Evolutionary conservation across 2,329 filamentous ascomycete genomes (phyloP), one percentile per base, ranked within the genome.

Genomic region (Alternaria burnsii): DNA sequence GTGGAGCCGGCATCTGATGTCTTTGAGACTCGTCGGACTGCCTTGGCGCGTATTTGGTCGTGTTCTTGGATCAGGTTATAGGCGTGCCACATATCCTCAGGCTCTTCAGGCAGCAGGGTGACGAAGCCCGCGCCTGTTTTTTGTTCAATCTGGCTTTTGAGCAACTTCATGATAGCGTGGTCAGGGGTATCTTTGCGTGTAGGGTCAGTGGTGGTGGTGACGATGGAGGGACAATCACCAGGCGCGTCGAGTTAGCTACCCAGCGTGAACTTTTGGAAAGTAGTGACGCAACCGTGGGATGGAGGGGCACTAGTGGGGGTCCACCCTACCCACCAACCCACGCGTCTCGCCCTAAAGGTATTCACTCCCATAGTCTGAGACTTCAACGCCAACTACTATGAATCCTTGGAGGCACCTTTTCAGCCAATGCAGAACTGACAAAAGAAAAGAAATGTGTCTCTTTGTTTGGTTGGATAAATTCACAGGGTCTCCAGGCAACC

Each of bases 41-140:
- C 89, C 57, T 85, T 86, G 59, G 89, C 89, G 66, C 86, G 86
- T 38, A 92, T 82, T 51, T 86, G 81, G 70, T 92, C 90, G 63
- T 80, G 81, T 5, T 87, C 84, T 56, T 88, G 85, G 71, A 92
- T 90, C 41, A 92, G 84, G 77, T 92, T 92, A 82, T 89, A 91
- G 65, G 88, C 87, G 74, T 91, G 89, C 90, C 90, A 92, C 89
- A 92, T 92, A 70, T 92, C 90, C 79, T 92, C 90, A 52, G 89
- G 88, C 76, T 91, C 89, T 77, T 91, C 89, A 3, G 90, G 90
- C 61, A 87, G 84, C 55, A 92, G 81, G 6, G 87, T 90, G 55
- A 89, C 87, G 32, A 81, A 72, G 28, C 90, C 90, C 1, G 87
- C 86, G 78, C 88, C 88, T 77, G 89, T 85, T 60, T 85, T 85